Base-by-base conservation (phyloP, 495 filamentous ascomycete genomes). In the Paragyromitra xinjiangensis region DNA sequence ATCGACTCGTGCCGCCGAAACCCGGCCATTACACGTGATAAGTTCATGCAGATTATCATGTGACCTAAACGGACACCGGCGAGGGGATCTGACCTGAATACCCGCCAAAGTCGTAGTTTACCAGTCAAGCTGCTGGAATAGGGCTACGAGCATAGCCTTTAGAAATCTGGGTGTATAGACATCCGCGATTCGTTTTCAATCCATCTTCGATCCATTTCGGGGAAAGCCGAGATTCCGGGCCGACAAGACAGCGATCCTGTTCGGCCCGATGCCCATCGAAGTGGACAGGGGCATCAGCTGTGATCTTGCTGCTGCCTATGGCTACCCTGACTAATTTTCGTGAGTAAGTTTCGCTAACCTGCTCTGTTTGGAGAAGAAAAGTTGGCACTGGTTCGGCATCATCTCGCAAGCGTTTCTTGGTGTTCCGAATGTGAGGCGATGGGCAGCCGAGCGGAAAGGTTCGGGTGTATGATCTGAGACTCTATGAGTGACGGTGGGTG, bases 401-500 rank as follows among this genome's bases (percentile, higher is more conserved):
- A 72, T 55, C 53, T 50, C 58, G 58, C 44, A 34, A 50, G 70
- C 48, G 61, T 67, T 24, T 9, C 65, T 56, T 64, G n/a, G 56
- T 56, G 39, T 37, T 40, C 71, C 55, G 65, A 69, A 44, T 59
- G 19, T 42, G 67, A 71, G 72, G 50, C 64, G 59, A 26, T 59
- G 56, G 58, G 29, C 56, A 71, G 62, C 61, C 69, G 70, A 71
- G 50, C 58, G 67, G 69, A 62, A 71, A 66, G 40, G 64, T 40
- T 75, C 65, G 66, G 71, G 45, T 70, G 64, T 14, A 37, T 50
- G 70, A 77, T 73, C 69, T 73, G 68, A 77, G 74, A 77, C 68
- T 34, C 45, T 50, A 40, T 77, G 74, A 73, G 74, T 77, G 74
- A 77, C 69, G 58, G 59, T 66, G 50, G 50, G 74, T 77, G 74